Conservation (phyloP, 768 basidiomycete genomes). For the Auriscalpium orientale region DNA sequence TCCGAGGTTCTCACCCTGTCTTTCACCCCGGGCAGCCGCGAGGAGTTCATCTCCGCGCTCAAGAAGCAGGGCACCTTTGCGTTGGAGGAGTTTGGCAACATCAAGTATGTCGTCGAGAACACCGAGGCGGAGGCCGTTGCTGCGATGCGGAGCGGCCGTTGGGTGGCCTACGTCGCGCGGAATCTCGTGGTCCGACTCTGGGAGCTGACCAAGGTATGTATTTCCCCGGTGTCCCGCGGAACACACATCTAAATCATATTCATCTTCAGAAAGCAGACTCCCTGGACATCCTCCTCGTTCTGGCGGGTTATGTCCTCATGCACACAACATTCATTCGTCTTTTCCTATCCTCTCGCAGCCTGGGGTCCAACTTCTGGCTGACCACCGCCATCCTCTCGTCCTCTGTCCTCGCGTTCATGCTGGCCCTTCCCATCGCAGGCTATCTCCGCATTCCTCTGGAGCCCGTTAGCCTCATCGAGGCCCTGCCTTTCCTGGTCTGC, state of each 20-base stretch:
- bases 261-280: slow-evolving; percentile 77
- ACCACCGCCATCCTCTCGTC: slow-evolving; percentile 73
- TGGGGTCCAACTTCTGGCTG: slow-evolving; percentile 73
- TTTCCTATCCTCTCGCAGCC: slow-evolving; percentile 77
- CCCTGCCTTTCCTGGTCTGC: slow-evolving; percentile 94
- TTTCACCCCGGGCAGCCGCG: slow-evolving; percentile 41
- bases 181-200: slow-evolving; percentile 77
- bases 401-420: slow-evolving; percentile 74
- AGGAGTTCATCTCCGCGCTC: slow-evolving; percentile 41
- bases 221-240: not conserved
- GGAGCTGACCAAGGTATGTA: slow-evolving; percentile 67
- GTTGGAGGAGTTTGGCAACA: slow-evolving; percentile 28
- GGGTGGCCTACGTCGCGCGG: slow-evolving; percentile 82
- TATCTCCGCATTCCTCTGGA: slow-evolving; percentile 84
- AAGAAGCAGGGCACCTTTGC: slow-evolving; percentile 22
- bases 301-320: slow-evolving; percentile 93
- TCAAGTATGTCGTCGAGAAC: slow-evolving; percentile 46
- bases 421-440: slow-evolving; percentile 70
- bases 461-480: slow-evolving; percentile 88
- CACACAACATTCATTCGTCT: slow-evolving; percentile 90
- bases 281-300: slow-evolving; percentile 89
- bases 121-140: slow-evolving; percentile 45
- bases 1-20: slow-evolving; percentile 41
- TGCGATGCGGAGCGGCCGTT: slow-evolving; percentile 74
- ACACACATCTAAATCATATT: not conserved